Evolutionary conservation across 345 rosid genomes (phyloP).

Genomic region (Combretum micranthum): DNA sequence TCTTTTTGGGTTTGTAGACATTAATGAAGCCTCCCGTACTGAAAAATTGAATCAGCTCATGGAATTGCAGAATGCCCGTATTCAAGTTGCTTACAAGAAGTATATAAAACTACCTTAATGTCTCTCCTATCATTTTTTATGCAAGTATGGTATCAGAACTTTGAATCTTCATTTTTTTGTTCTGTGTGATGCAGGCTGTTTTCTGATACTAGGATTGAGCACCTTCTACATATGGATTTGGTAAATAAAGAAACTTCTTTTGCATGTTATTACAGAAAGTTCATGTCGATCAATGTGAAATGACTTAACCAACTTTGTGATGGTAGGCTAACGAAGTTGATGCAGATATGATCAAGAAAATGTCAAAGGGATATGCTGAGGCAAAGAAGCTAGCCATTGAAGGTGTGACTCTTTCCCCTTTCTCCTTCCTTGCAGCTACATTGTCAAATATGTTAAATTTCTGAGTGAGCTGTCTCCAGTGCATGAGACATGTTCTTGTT

Average conservation of each 20-base stretch:
- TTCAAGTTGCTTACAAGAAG: conserved; percentile 57
- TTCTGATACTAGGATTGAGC: conserved; percentile 41
- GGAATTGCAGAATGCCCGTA: conserved; percentile 51
- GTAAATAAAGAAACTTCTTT: conserved; percentile 28
- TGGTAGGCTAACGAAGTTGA: conserved; percentile 54
- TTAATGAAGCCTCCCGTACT: conserved; percentile 32
- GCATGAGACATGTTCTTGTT: too few relatives aligned
- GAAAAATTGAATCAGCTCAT: conserved; percentile 40
- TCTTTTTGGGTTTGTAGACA: conserved; percentile 64
- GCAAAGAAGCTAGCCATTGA: conserved; percentile 59
- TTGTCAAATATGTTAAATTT: too few relatives aligned
- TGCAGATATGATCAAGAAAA: conserved; percentile 34
- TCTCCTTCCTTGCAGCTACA: neutral
- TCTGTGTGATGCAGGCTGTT: conserved; percentile 36
- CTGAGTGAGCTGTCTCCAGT: too few relatives aligned
- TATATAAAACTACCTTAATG: conserved; percentile 12
- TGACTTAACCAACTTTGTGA: neutral
- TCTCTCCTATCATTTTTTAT: neutral
- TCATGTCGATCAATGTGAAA: too few relatives aligned
- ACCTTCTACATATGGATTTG: conserved; percentile 71
- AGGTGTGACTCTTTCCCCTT: conserved; percentile 29
- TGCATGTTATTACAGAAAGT: neutral
- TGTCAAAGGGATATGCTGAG: conserved; percentile 50
- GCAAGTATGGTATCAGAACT: neutral
- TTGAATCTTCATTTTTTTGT: neutral